phyloP scores from a whole-genome alignment of 2,329 filamentous ascomycete genomes.

The Colletotrichum cereale region DNA sequence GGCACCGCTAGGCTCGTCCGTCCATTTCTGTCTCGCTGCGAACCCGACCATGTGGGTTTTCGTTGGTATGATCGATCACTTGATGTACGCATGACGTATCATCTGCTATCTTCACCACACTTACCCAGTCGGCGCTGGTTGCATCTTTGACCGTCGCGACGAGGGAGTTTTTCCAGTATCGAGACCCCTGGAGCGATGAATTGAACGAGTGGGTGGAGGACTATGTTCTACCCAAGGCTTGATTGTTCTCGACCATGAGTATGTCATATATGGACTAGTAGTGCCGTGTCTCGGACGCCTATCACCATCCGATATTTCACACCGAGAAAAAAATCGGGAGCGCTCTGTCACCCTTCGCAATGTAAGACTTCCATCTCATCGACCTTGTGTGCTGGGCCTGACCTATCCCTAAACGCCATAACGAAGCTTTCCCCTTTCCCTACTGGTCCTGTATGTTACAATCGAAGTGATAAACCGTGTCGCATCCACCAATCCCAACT shows the following conservation, averaged over 20 bases:
- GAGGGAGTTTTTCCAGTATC: not conserved
- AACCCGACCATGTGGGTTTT: slow-evolving; percentile 20
- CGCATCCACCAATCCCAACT: not conserved
- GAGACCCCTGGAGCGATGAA: not conserved
- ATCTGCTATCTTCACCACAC: not conserved
- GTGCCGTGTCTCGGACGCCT: not conserved
- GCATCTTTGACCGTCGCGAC: not conserved
- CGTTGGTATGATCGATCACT: not conserved
- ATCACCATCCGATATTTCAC: not conserved
- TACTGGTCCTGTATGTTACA: slow-evolving; percentile 40
- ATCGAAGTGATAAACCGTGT: slow-evolving; percentile 26
- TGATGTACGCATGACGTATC: not conserved
- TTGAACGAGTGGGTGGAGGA: not conserved
- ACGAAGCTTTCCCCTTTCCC: slow-evolving; percentile 31
- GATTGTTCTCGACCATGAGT: not conserved
- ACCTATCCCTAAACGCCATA: slow-evolving; percentile 38
- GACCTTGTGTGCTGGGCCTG: slow-evolving; percentile 24
- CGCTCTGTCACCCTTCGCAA: slow-evolving; percentile 5
- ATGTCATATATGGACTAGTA: not conserved
- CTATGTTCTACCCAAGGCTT: not conserved
- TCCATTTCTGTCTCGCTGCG: slow-evolving; percentile 14
- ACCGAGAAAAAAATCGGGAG: not conserved
- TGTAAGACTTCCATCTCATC: slow-evolving; percentile 16
- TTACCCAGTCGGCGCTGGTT: not conserved
- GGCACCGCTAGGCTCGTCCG: slow-evolving; percentile 33